Percentiles rank a stretch among this genome's conserved stretches.
Evolutionary conservation across 169 alveolate genomes (phyloP).

Genomic region (Fabrea salina): DNA sequence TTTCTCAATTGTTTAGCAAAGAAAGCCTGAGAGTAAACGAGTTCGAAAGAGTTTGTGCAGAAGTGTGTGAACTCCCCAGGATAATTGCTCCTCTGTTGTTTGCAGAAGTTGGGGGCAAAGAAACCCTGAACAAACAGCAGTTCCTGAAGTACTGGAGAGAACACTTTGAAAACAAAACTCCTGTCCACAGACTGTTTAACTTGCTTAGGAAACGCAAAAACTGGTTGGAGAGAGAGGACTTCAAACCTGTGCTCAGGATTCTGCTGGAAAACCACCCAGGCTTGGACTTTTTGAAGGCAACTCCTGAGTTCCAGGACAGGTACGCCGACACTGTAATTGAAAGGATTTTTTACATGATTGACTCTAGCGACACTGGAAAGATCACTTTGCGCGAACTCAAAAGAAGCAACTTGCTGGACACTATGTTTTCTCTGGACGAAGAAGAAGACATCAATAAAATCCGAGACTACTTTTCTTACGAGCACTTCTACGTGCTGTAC

Average conservation of each 20-base stretch:
- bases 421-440: conserved; percentile 51
- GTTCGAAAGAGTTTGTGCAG: conserved; percentile 56
- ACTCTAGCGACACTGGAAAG: conserved; percentile 74
- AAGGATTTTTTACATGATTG: conserved; percentile 72
- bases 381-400: conserved; percentile 78
- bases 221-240: conserved; percentile 63
- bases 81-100: conserved; percentile 48
- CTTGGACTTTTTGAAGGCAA: conserved; percentile 38
- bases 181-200: conserved; percentile 61
- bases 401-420: conserved; percentile 67
- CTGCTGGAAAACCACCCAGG: conserved; percentile 39
- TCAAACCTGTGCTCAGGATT: conserved; percentile 69
- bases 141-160: conserved; percentile 62
- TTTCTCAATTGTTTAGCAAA: conserved; percentile 54
- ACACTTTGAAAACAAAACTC: conserved; percentile 53
- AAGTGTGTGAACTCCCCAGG: conserved; percentile 65
- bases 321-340: conserved; percentile 80
- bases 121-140: conserved; percentile 54
- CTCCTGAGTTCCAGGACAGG: conserved; percentile 62
- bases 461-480: conserved; percentile 83
- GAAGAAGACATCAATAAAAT: conserved; percentile 76
- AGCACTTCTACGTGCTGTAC: conserved; percentile 87
- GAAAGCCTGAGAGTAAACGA: conserved; percentile 52
- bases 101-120: conserved; percentile 54
- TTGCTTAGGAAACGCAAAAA: conserved; percentile 56